Evolutionary conservation across 768 basidiomycete species (phyloP), one percentile per base, ranked within the genome.

Genomic region (Naematelia encephala): DNA sequence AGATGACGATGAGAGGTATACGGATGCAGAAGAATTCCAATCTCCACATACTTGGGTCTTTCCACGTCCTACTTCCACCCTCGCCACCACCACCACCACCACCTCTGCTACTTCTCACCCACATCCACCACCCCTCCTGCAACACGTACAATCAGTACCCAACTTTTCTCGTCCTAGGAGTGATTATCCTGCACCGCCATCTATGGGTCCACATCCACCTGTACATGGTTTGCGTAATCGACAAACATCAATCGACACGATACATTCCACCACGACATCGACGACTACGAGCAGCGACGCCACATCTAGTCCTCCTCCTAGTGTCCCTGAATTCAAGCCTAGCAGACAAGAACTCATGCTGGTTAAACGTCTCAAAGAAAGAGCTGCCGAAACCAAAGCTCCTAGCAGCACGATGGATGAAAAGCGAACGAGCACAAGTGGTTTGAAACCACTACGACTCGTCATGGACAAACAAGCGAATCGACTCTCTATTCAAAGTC

Each of bases 191-290:
- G 29, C 27, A 52, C 12, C 27, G 29, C 19, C 10, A 29, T 8
- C 51, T 16, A 52, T 45, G 25, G 45, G 34, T 22, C 27, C 53
- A 21, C 60, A 54, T 42, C 44, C 49, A 11, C 43, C 59, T 11
- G 34, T 55, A 5, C 51, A 28, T 5, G 29, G 19, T 16, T 30
- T 52, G 26, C n/a, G 51, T 13, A n/a, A n/a, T 14, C 22, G 39
- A 16, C 57, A 52, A 49, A n/a, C n/a, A n/a, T 63, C 61, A 1
- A 68, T 51, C 26, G 66, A 68, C 28, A 68, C 66, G 3, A 14
- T 66, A 16, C 25, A 22, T 12, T 47, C 63, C 27, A 44, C 51
- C 4, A 30, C n/a, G 4, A 26, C 57, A 39, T n/a, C 57, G 49
- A 51, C 34, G 16, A 16, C 34, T 22, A 30, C 56, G 47, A 2